Percentiles rank a stretch among this genome's conserved stretches.
These are phyloP conservation scores for Malus orientalis DNA, from an alignment of 306 rosid genomes.

Conservation along the genomic window DNA sequence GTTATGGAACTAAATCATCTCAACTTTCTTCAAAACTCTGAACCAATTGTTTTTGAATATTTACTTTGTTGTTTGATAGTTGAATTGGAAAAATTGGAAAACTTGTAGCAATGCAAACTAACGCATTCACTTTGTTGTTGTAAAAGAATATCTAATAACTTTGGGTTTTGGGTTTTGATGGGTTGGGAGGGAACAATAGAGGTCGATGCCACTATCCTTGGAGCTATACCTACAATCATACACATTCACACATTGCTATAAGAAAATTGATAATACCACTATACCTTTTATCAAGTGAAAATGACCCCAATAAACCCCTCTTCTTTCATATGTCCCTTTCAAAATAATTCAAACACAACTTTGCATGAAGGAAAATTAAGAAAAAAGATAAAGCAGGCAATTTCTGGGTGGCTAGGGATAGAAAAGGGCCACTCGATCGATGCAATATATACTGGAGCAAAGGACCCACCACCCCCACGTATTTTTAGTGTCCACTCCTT, in stretches of 20 bases:
- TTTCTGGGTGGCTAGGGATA: background rate
- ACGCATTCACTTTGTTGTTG: background rate
- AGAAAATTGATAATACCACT: background rate
- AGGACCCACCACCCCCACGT: constrained; percentile 7
- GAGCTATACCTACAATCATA: background rate
- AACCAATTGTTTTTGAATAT: too few relatives aligned
- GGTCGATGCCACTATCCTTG: background rate
- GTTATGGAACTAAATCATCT: too few relatives aligned
- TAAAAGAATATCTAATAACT: background rate
- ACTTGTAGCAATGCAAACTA: background rate
- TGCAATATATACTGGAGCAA: background rate
- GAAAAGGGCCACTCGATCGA: constrained; percentile 1
- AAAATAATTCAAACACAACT: constrained; percentile 15
- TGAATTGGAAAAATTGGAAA: too few relatives aligned
- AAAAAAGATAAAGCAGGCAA: background rate
- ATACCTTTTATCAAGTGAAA: background rate
- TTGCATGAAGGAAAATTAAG: background rate
- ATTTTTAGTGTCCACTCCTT: constrained; percentile 3
- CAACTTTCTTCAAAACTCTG: background rate
- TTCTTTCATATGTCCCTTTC: constrained; percentile 18
- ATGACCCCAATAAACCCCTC: background rate
- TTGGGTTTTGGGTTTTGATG: background rate
- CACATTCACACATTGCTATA: background rate
- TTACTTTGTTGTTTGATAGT: background rate
- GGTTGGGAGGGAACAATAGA: background rate